phyloP scores from a whole-genome alignment of 148 eudicot species.

The Gaultheria prostrata region DNA sequence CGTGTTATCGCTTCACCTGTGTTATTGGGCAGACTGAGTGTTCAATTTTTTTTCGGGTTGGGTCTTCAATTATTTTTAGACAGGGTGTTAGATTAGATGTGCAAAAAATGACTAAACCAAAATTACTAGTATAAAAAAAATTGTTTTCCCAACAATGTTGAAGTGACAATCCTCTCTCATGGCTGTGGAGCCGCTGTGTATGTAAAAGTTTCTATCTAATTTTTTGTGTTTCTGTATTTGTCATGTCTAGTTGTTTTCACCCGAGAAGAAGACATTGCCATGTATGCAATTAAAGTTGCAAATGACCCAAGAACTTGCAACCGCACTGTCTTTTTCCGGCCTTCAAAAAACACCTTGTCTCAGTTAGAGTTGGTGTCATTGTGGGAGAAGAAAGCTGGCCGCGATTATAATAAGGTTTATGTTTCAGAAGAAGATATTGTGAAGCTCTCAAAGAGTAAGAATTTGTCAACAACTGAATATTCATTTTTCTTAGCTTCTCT shows the following conservation, averaged over 20 bases:
- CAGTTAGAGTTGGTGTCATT: slow-evolving; percentile 17
- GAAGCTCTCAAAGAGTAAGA: slow-evolving; percentile 16
- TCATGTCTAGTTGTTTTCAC: slow-evolving; percentile 11
- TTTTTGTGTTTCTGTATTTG: not conserved
- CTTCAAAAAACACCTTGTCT: slow-evolving; percentile 13
- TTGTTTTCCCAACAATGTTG: too few species aligned
- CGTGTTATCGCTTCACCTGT: too few species aligned
- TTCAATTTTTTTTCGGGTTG: too few species aligned
- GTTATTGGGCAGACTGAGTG: too few species aligned
- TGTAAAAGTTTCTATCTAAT: not conserved
- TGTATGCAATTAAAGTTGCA: slow-evolving; percentile 5
- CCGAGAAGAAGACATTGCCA: slow-evolving; percentile 11
- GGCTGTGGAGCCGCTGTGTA: too few species aligned
- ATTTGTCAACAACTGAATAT: not conserved
- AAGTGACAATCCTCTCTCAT: too few species aligned
- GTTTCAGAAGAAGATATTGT: slow-evolving; percentile 9
- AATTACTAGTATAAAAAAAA: too few species aligned
- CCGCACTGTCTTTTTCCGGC: not conserved
- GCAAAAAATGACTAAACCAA: too few species aligned
- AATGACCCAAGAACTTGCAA: slow-evolving; percentile 16
- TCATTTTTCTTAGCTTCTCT: not conserved
- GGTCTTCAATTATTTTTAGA: too few species aligned
- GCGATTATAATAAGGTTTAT: not conserved
- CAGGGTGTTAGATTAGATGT: too few species aligned
- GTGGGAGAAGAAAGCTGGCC: slow-evolving; percentile 19